phyloP scores from a whole-genome alignment of 805 yeast genomes.

The Grigorovia jiainica region DNA sequence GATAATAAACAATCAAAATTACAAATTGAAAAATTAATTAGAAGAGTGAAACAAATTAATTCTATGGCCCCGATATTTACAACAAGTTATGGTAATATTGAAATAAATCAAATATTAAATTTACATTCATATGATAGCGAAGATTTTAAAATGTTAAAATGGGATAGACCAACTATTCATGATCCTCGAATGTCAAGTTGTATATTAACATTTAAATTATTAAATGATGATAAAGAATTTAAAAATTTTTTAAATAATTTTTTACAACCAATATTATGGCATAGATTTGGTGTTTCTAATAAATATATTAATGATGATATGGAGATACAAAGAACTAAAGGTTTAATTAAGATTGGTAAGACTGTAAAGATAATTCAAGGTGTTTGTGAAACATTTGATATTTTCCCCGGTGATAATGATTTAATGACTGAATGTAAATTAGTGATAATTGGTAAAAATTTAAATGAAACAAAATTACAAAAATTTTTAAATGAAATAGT shows the following conservation, averaged over 20 bases:
- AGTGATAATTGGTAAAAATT: conserved; percentile 66
- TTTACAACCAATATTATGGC: conserved; percentile 70
- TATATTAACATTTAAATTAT: conserved; percentile 36
- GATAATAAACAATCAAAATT: conserved; percentile 8
- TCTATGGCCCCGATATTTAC: conserved; percentile 54
- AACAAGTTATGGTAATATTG: conserved; percentile 68
- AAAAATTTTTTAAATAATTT: conserved; percentile 43
- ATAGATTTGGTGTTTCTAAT: conserved; percentile 37
- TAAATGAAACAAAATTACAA: conserved; percentile 32
- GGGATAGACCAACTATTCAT: conserved; percentile 29
- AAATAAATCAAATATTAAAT: conserved; percentile 55
- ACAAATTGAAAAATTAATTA: conserved; percentile 26
- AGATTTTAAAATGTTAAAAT: not conserved
- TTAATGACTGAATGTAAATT: conserved; percentile 37
- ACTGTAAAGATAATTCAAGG: conserved; percentile 68
- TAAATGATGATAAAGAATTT: conserved; percentile 31
- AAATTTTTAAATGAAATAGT: conserved; percentile 12
- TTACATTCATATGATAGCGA: conserved; percentile 63
- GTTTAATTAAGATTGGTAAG: conserved; percentile 42
- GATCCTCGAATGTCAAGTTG: conserved; percentile 49
- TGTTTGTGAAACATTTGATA: conserved; percentile 85
- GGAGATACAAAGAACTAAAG: conserved; percentile 81
- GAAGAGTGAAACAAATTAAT: conserved; percentile 44
- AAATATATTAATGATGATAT: conserved; percentile 8
- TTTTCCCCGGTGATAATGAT: conserved; percentile 38